A percentile compares a stretch with the other conserved stretches of the same genome.
phyloP scores from a whole-genome alignment of 306 rosid genomes.

The Arachis stenosperma region DNA sequence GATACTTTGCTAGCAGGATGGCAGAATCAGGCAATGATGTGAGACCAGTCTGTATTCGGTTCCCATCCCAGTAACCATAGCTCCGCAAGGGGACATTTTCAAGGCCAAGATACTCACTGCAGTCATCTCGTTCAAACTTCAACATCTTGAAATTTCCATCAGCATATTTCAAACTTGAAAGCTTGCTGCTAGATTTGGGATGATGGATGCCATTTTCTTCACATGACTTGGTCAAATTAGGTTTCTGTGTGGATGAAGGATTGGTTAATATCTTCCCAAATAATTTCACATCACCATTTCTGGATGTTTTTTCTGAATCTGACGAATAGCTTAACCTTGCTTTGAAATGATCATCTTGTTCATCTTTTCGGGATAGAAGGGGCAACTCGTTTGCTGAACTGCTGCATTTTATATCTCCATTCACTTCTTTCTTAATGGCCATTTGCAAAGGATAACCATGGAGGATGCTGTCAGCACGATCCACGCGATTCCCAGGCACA shows the following conservation, averaged over 20 bases:
- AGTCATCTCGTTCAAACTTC: slow-evolving; percentile 56
- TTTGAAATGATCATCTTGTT: slow-evolving; percentile 44
- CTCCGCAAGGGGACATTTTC: slow-evolving; percentile 69
- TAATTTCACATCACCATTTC: slow-evolving; percentile 91
- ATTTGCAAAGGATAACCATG: slow-evolving; percentile 57
- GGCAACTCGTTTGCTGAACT: slow-evolving; percentile 54
- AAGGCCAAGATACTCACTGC: slow-evolving; percentile 46
- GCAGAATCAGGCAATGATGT: slow-evolving; percentile 79
- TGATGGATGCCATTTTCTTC: slow-evolving; percentile 52
- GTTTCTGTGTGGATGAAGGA: slow-evolving; percentile 57
- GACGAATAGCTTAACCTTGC: slow-evolving; percentile 41
- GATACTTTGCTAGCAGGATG: slow-evolving; percentile 78
- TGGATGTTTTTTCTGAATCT: slow-evolving; percentile 65
- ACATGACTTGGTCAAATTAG: slow-evolving; percentile 49
- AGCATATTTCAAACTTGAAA: slow-evolving; percentile 50
- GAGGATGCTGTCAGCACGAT: slow-evolving; percentile 50
- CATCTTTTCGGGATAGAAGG: slow-evolving; percentile 51
- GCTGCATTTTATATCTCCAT: slow-evolving; percentile 51
- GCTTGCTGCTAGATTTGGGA: slow-evolving; percentile 52
- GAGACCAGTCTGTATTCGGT: slow-evolving; percentile 62
- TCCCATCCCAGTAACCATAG: slow-evolving; percentile 79
- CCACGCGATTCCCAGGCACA: slow-evolving; percentile 34
- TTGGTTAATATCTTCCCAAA: slow-evolving; percentile 83
- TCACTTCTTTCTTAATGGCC: slow-evolving; percentile 52
- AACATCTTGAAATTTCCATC: slow-evolving; percentile 59